Evolutionary conservation across 192 early-diverging fungal species (phyloP).

Genomic region (Globomyces pollinis-pini): DNA sequence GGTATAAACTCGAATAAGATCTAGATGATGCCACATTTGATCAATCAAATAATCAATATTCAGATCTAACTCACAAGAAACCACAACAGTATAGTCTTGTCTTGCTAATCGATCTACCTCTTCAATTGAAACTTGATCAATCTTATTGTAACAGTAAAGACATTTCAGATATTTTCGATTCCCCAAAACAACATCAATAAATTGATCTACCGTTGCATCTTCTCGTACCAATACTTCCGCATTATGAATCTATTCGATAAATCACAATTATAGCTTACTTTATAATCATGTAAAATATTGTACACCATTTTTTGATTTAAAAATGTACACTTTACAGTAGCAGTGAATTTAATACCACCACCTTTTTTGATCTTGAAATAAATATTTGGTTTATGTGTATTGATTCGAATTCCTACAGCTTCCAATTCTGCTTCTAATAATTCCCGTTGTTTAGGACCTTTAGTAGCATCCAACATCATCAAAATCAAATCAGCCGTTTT

Average conservation of each 20-base stretch:
- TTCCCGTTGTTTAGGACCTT: constrained; percentile 72
- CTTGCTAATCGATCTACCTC: constrained; percentile 90
- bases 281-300: constrained; percentile 91
- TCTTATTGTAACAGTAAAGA: constrained; percentile 94
- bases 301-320: constrained; percentile 89
- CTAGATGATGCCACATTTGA: constrained; percentile 82
- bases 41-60: constrained; percentile 90
- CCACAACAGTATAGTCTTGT: constrained; percentile 81
- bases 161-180: constrained; percentile 96
- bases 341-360: constrained; percentile 91
- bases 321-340: constrained; percentile 77
- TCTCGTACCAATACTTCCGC: constrained; percentile 95
- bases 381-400: constrained; percentile 80
- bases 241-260: constrained; percentile 93
- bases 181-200: constrained; percentile 97
- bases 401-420: constrained; percentile 91
- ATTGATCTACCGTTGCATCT: constrained; percentile 92
- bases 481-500: constrained; percentile 46
- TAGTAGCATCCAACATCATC: constrained; percentile 98
- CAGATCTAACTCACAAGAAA: constrained; percentile 83
- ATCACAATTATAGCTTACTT: constrained; percentile 31
- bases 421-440: constrained; percentile 89
- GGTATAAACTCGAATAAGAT: constrained; percentile 89
- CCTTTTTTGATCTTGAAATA: constrained; percentile 98
- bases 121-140: constrained; percentile 89